Evolutionary conservation across 2,329 filamentous ascomycete species (phyloP), one percentile per base, ranked within the genome.

Genomic region (Monosporascus sp.): DNA sequence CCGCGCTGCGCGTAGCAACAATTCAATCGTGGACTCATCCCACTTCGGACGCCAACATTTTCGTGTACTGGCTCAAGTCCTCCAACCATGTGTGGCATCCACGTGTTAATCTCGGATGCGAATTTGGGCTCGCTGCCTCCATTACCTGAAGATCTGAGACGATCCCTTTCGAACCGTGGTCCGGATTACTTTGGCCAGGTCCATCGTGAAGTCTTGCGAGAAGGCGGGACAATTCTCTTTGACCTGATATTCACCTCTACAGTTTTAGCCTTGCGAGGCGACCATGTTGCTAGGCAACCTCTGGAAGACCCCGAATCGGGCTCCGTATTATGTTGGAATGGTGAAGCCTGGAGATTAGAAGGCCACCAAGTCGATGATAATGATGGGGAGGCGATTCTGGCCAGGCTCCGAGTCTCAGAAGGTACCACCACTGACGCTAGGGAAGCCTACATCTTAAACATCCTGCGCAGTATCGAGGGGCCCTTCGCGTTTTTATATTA

Each of bases 271-370:
- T 76, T 99, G n/a, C 84, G 94, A 61, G 93, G 93, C 25, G 80
- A 84, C 48, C 75, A 82, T 56, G 66, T 94, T 48, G 82, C 85
- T 6, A 67, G 72, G 37, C 94, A 97, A 68, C 94, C 94, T 2
- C 79, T 96, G 4, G 69, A 79, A 43, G 81, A 87, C 58, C 38
- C 65, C 3, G 57, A 61, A 0, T 79, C 78, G 0, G 77, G 78
- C 4, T 90, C 87, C 1, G 75, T 89, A 1, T 77, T 99, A 2
- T 97, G 93, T 77, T 99, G 94, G 94, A 99, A 99, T 65, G 94
- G 94, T 44, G 94, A 99, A 68, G 93, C 91, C 1, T 99, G 94
- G 94, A 86, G 81, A 53, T 78, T 96, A 48, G 72, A 70, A 8
- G 78, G 77, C 37, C 62, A 78, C 9, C 63, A 68, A 1, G 75